Conservation (phyloP, 2,329 filamentous ascomycete genomes). For the Xylariaceae sp. region DNA sequence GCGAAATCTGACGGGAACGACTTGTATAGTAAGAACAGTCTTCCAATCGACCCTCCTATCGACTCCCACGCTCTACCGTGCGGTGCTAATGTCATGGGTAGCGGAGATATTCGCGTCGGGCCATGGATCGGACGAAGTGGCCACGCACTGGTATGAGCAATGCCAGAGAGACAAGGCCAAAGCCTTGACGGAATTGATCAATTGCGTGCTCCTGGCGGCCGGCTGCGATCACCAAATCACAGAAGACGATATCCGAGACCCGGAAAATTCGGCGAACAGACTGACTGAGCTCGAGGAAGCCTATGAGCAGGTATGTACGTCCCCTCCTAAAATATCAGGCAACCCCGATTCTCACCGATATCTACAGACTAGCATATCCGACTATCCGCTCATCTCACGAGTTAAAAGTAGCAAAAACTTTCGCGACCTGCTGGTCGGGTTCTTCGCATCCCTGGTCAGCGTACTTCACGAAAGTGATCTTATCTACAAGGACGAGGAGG, state of each 20-base stretch:
- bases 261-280: constrained; percentile 76
- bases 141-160: constrained; percentile 54
- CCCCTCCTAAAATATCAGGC: not conserved
- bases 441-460: constrained; percentile 71
- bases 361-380: constrained; percentile 64
- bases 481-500: constrained; percentile 67
- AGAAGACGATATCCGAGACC: constrained; percentile 78
- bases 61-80: no score
- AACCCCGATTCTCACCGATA: constrained; percentile 32
- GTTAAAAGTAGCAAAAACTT: constrained; percentile 72
- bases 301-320: constrained; percentile 64
- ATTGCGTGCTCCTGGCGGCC: constrained; percentile 63
- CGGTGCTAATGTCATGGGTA: constrained; percentile 32
- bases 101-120: constrained; percentile 60
- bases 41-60: constrained; percentile 1
- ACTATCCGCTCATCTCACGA: constrained; percentile 87
- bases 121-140: constrained; percentile 50
- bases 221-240: constrained; percentile 78
- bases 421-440: constrained; percentile 68
- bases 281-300: constrained; percentile 82
- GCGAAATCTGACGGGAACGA: constrained; percentile 47
- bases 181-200: constrained; percentile 58
- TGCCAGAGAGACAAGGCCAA: constrained; percentile 50
- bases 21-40: constrained; percentile 46
- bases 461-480: constrained; percentile 76